Percentiles rank a stretch among this genome's conserved stretches.
Evolutionary conservation across 345 rosid genomes (phyloP).

Genomic region (Theobroma cacao): DNA sequence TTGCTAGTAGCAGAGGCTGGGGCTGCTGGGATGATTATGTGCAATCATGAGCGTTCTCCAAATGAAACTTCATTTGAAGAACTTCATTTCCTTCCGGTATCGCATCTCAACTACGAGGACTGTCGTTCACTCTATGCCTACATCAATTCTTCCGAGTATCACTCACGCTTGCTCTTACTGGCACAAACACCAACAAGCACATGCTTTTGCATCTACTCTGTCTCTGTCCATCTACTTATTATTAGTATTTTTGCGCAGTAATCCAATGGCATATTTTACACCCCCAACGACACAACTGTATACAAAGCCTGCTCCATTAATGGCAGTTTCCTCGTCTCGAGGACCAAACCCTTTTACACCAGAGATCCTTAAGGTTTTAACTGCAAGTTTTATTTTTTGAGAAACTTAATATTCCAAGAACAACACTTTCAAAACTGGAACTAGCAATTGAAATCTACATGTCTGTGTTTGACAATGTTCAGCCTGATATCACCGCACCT

Average conservation of each 20-base stretch:
- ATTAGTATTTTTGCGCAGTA: conserved; percentile 17
- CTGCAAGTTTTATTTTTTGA: not conserved
- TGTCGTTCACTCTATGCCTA: conserved; percentile 43
- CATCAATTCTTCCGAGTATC: conserved; percentile 36
- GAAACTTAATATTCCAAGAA: not conserved
- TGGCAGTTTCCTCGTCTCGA: conserved; percentile 57
- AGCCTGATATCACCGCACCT: conserved; percentile 86
- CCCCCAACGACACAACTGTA: conserved; percentile 20
- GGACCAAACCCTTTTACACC: conserved; percentile 68
- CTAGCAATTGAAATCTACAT: too few species aligned
- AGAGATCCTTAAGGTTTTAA: conserved; percentile 52
- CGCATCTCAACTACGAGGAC: conserved; percentile 52
- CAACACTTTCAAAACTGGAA: not conserved
- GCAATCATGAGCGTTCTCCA: conserved; percentile 59
- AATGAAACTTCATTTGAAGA: too few species aligned
- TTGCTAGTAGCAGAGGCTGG: conserved; percentile 42
- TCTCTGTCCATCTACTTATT: not conserved
- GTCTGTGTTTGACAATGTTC: not conserved
- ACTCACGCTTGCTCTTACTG: not conserved
- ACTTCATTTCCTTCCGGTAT: conserved; percentile 63
- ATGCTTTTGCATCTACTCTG: too few species aligned
- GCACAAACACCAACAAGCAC: not conserved
- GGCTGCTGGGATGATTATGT: conserved; percentile 69
- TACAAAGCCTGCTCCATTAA: conserved; percentile 57
- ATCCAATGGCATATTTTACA: conserved; percentile 45